Evolutionary conservation across 2,329 filamentous ascomycete species (phyloP), one percentile per base, ranked within the genome.

Genomic region (Ceratocystiopsis sp.): DNA sequence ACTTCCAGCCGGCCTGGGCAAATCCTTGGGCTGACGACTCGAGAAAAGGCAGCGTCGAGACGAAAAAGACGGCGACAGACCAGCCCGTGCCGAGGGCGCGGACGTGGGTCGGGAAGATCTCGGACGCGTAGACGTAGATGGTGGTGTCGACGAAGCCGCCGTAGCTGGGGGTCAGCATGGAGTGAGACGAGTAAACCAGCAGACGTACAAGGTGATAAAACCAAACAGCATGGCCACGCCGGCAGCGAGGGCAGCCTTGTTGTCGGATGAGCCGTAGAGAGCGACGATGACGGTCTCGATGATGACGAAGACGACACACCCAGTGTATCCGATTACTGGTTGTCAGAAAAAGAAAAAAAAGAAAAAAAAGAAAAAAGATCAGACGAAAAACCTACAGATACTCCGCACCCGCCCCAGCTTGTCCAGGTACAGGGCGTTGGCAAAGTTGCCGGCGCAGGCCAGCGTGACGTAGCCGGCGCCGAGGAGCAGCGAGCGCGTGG

Each of bases 61-160:
- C 12, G 38, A 42, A 44, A 33, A 42, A 17, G 12, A 38, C 35
- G 9, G 37, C 36, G 2, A 45, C n/a, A 16, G 38, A 35, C 37
- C 29, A 42, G n/a, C 36, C 38, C 35, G 40, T 42, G 32, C 41
- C 45, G 38, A 37, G 42, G 35, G 46, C 36, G 11, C 46, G 38
- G 3, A 45, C 39, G 29, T 40, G 37, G 38, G 34, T 48, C 3
- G 46, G 41, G 15, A 48, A 43, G 34, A 48, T 45, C 21, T 48
- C 46, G 37, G 36, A 12, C 25, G 34, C 35, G 38, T 45, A 48
- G 32, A 48, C 42, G 13, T 41, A 44, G 14, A 29, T 37, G 4
- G 38, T 44, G 25, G 38, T 29, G 38, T 44, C 42, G 33, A 40
- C n/a, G 33, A 21, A 44, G 5, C 35, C 12, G n/a, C 38, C 42